Base-by-base conservation (phyloP, 139 green algal genomes). In the Nannochloris sp. region DNA sequence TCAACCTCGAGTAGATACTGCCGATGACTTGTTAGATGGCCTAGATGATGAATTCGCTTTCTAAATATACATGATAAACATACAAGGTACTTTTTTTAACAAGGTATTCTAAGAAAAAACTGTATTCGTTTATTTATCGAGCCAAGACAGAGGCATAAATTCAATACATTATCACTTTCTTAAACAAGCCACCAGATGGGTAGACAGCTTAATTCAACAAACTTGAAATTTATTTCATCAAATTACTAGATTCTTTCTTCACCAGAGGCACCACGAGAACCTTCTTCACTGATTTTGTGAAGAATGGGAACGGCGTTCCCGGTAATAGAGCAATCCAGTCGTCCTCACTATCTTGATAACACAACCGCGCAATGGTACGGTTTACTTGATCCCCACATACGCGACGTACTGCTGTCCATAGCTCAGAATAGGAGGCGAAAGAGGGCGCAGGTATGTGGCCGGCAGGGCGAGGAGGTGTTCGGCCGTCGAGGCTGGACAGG, bases 261-360 rank as follows among this genome's bases (percentile, higher is more conserved):
- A n/a, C n/a, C n/a, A n/a, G n/a, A n/a, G n/a, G n/a, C 19, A 51
- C 19, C 42, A 51, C 42, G 19, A 51, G 42, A 19, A 51, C 19
- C 19, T 19, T 19, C 42, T 51, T 51, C 19, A 51, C 19, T 19
- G 42, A 51, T 19, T 19, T 19, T 27, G 19, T 51, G 42, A 51
- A 51, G 19, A 19, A 51, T 19, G 42, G 19, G 19, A 51, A 73
- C 23, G 66, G 66, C 31, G 44, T 58, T 13, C 51, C 57, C 12
- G 57, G 42, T 30, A 54, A 48, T 60, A 73, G 57, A 59, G 64
- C 34, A 36, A 73, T 42, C 66, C 66, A 73, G 57, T 73, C 66
- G 3, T 51, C 66, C 2, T 68, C 66, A 10, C 13, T 10, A 25
- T 73, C 66, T 10, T 61, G 66, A 23, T 68, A 73, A 46, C 66